phyloP scores from a whole-genome alignment of 768 basidiomycete genomes.

The Megacollybia marginata region DNA sequence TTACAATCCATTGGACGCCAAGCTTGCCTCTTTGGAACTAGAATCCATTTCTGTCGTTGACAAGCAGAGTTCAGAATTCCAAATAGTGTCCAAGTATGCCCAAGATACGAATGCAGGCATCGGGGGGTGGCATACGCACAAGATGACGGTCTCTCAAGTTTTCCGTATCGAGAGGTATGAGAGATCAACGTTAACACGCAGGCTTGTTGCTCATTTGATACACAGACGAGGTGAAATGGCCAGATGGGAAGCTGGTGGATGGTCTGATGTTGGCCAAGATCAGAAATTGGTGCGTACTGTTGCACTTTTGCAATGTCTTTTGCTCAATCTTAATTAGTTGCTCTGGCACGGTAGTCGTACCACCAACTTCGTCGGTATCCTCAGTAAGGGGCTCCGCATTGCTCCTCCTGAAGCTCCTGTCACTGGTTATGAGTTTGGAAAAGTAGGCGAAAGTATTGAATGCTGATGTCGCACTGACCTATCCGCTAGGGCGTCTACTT shows the following conservation, averaged over 20 bases:
- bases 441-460: conserved; percentile 39
- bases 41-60: conserved; percentile 27
- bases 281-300: conserved; percentile 18
- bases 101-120: conserved; percentile 23
- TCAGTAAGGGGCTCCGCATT: conserved; percentile 38
- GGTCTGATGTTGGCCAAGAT: conserved; percentile 22
- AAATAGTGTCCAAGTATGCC: conserved; percentile 25
- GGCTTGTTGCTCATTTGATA: neutral
- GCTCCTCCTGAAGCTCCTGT: conserved; percentile 39
- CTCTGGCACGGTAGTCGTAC: conserved; percentile 42
- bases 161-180: conserved; percentile 32
- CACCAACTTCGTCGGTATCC: conserved; percentile 37
- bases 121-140: conserved; percentile 28
- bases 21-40: conserved; percentile 29
- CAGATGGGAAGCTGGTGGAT: conserved; percentile 26
- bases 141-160: conserved; percentile 24
- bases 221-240: neutral
- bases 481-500: conserved; percentile 5
- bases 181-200: neutral
- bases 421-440: conserved; percentile 39
- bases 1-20: conserved; percentile 34
- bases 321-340: conserved; percentile 28
- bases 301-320: conserved; percentile 22
- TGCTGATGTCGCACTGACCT: conserved; percentile 10
- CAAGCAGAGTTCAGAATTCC: conserved; percentile 25